Evolutionary conservation across 1,284 basidiomycete species (phyloP), one percentile per base, ranked within the genome.

Genomic region (Vanrija humicola): DNA sequence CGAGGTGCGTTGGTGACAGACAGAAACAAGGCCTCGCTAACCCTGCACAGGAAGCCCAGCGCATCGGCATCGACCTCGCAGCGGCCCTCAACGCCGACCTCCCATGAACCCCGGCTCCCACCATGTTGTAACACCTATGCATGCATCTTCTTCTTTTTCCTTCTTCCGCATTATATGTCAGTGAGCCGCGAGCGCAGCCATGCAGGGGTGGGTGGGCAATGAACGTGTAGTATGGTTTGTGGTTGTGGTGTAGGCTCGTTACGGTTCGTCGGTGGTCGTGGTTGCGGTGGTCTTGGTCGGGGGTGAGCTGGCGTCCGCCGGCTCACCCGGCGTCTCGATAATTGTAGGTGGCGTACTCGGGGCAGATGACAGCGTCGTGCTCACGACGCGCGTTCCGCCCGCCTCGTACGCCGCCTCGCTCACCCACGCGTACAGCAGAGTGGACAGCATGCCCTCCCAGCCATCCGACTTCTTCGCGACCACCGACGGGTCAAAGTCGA

Each of bases 401-500:
- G 58, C 53, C 49, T 76, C 73, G 15, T 53, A 44, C 2, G 59
- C 65, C 0, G 66, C 68, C 29, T 62, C 66, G 3, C 61, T 55
- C 12, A 76, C 54, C 75, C 75, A 77, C 26, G 50, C 54, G 1
- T 12, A 25, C 6, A 74, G 34, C 18, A 73, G 49, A 1, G 26
- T 48, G 18, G 46, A 29, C 15, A 77, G 59, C 63, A 68, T 68
- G 21, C 8, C 44, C 18, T 70, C 68, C 73, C 75, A 76, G 0
- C 65, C 67, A 16, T 64, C 62, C 1, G 51, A 60, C 39, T 55
- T 53, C 52, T 70, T 69, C 5, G 75, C 75, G 8, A 77, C 65
- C 4, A 64, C 43, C 15, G 69, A 56, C 5, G 75, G 73, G 52
- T 77, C 74, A 55, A 73, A 75, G 29, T 65, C 64, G 25, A 75